Conservation (phyloP, 1,284 basidiomycete species). For the Heterobasidion parviporum region DNA sequence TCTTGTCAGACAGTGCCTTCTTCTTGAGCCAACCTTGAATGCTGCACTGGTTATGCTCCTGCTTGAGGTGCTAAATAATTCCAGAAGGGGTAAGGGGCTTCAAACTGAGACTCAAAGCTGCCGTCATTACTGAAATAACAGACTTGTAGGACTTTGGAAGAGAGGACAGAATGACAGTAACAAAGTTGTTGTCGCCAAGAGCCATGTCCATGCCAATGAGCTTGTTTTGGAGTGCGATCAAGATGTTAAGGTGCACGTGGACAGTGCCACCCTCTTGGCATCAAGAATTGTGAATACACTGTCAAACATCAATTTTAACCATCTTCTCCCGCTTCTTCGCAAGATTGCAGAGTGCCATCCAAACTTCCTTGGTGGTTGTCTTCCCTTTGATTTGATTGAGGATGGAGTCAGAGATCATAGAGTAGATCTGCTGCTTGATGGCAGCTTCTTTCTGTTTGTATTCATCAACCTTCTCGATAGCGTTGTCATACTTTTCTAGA, state of each 20-base stretch:
- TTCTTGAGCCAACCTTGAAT: too few species aligned
- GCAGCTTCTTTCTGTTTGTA: background rate
- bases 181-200: slow-evolving; percentile 10
- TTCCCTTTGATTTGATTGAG: slow-evolving; percentile 2
- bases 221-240: slow-evolving; percentile 12
- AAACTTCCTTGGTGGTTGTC: slow-evolving; percentile 8
- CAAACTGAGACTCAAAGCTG: background rate
- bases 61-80: slow-evolving; percentile 10
- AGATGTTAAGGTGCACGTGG: slow-evolving; percentile 11
- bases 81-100: slow-evolving; percentile 7
- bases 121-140: slow-evolving; percentile 7
- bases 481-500: too few species aligned
- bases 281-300: slow-evolving; percentile 10
- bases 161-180: slow-evolving; percentile 10
- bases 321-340: slow-evolving; percentile 10
- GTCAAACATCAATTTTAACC: slow-evolving; percentile 13
- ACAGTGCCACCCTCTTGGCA: slow-evolving; percentile 14
- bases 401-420: slow-evolving; percentile 6
- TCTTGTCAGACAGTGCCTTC: too few species aligned
- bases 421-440: slow-evolving; percentile 2
- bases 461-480: background rate
- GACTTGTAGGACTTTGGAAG: slow-evolving; percentile 12
- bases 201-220: slow-evolving; percentile 13
- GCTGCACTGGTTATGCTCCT: slow-evolving; percentile 4
- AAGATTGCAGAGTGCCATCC: slow-evolving; percentile 6